Evolutionary conservation across 164 flowering plant genomes (phyloP), one percentile per base, ranked within the genome.

Genomic region (Aristolochia fimbriata): DNA sequence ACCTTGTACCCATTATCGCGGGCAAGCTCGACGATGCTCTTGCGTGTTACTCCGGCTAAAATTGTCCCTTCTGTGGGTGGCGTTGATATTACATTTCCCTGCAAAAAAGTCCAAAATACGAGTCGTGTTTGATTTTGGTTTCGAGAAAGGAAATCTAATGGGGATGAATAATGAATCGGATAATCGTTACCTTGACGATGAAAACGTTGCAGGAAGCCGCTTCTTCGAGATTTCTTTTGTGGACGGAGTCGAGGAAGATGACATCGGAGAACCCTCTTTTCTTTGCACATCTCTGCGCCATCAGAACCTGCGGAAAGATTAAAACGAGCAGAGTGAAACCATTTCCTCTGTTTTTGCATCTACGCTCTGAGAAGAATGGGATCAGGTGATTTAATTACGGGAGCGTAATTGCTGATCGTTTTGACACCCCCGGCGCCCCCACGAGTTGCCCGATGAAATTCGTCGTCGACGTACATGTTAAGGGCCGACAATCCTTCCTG

Each of bases 361-460:
- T 37, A 37, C 43, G 4, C 43, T 10, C 43, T 37, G 7, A 37
- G 8, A 37, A 37, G 1, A 0, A 37, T 6, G 8, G 10, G 43
- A 37, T 37, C 43, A 6, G 52, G 52, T 52, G 37, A 20, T 73
- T 64, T 50, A 27, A 2, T 72, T 74, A 93, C 98, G 19, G 96
- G 91, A 2, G 85, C 87, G 68, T 92, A 92, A 60, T 87, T 87
- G 24, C 79, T 46, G n/a, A 85, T 80, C 16, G 80, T 54, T 74
- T 93, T 93, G 31, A 89, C 78, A 11, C 88, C 82, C 62, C 98
- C 98, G 63, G 83, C 65, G 41, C 98, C 98, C 21, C 98, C 96
- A 47, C 73, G 85, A 43, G 82, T 56, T 2, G 98, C 88, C 11
- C 96, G 95, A 60, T 79, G 84, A 62, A 77, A 73, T 50, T 86